Conservation (phyloP, 441 rosid species). For the Biscutella laevigata region DNA sequence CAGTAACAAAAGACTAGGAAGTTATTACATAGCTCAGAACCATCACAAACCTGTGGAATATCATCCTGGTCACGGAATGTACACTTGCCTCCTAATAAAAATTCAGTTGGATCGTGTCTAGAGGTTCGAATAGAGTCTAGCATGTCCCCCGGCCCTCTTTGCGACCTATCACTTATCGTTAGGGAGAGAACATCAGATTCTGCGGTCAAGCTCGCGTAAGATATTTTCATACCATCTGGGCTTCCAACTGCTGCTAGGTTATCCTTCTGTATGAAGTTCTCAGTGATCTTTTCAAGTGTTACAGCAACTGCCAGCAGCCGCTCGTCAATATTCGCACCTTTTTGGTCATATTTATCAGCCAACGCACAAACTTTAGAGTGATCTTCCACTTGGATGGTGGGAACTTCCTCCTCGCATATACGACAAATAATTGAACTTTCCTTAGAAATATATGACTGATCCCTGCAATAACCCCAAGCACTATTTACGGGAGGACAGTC, state of each 20-base stretch:
- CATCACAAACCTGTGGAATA: slow-evolving; percentile 52
- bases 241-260: slow-evolving; percentile 44
- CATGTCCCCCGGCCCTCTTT: slow-evolving; percentile 84
- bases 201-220: slow-evolving; percentile 69
- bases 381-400: slow-evolving; percentile 61
- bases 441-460: slow-evolving; percentile 46
- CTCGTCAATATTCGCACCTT: slow-evolving; percentile 58
- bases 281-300: slow-evolving; percentile 68
- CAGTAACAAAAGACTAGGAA: not conserved
- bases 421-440: slow-evolving; percentile 80
- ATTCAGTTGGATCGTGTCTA: slow-evolving; percentile 60
- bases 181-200: slow-evolving; percentile 79
- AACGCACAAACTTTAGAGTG: slow-evolving; percentile 85
- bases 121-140: slow-evolving; percentile 74
- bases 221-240: slow-evolving; percentile 62
- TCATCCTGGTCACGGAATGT: slow-evolving; percentile 65
- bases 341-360: slow-evolving; percentile 73
- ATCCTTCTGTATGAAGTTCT: slow-evolving; percentile 51
- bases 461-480: slow-evolving; percentile 89
- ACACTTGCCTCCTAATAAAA: slow-evolving; percentile 61
- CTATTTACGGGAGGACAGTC: slow-evolving; percentile 32
- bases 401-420: slow-evolving; percentile 89
- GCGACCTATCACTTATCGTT: slow-evolving; percentile 77
- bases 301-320: slow-evolving; percentile 62
- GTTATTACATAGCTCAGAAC: not conserved